Evolutionary conservation across 768 basidiomycete genomes (phyloP).

Genomic region (Trametes villosa): DNA sequence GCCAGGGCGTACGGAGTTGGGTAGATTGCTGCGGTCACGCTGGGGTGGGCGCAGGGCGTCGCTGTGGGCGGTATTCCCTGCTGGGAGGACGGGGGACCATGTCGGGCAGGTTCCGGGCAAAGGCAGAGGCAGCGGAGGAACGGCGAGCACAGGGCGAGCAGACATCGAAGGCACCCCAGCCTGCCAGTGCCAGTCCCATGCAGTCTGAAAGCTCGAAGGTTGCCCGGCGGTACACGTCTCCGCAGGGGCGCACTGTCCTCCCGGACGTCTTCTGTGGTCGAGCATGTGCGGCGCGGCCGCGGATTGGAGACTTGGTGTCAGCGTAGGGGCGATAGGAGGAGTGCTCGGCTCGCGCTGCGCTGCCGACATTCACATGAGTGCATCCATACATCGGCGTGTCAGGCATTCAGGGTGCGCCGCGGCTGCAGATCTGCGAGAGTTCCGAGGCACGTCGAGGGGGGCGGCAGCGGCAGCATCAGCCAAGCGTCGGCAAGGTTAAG

Average conservation of each 20-base stretch:
- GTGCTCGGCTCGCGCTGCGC: no score
- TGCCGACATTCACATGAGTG: constrained; percentile 6
- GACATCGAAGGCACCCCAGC: neutral
- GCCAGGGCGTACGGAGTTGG: neutral
- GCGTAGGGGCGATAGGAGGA: no score
- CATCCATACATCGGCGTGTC: constrained; percentile 17
- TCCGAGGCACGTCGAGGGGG: neutral
- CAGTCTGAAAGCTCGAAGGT: neutral
- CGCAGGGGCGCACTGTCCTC: neutral
- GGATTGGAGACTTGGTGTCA: neutral
- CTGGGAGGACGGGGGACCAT: neutral
- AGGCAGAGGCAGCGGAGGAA: neutral
- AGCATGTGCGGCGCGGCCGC: neutral
- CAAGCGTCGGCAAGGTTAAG: neutral
- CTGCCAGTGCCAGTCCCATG: neutral
- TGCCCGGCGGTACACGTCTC: neutral
- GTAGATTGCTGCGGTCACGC: constrained; percentile 5
- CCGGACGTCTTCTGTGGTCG: neutral
- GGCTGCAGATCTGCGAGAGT: constrained; percentile 5
- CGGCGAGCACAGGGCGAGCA: constrained; percentile 1
- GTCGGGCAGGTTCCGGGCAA: no score
- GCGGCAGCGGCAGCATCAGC: neutral
- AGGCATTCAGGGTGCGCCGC: no score
- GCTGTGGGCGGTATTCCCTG: neutral
- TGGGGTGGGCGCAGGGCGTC: neutral